Conservation (phyloP, 129 eudicot species). For the Flaveria brownii region DNA sequence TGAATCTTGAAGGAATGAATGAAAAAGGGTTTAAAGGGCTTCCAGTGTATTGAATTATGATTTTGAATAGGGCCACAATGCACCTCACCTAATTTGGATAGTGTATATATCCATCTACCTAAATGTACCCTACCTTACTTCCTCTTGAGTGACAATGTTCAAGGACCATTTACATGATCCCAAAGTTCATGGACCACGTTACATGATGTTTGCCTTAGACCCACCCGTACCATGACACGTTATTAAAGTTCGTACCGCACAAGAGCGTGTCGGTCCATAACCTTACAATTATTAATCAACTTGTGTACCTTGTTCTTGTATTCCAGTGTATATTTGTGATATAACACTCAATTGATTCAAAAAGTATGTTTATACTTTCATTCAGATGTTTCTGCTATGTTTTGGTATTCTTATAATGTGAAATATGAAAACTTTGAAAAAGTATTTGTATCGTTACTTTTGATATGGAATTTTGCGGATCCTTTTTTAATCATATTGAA, state of each 20-base stretch:
- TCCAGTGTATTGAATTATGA: slow-evolving; percentile 25
- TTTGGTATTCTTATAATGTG: too few relatives aligned
- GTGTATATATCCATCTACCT: slow-evolving; percentile 27
- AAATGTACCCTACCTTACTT: slow-evolving; percentile 18
- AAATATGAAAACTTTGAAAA: background rate
- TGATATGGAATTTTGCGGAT: background rate
- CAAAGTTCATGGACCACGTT: background rate
- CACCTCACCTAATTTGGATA: slow-evolving; percentile 25
- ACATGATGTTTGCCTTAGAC: background rate
- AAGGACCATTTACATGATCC: slow-evolving; percentile 15
- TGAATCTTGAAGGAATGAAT: slow-evolving; percentile 30
- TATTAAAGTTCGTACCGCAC: background rate
- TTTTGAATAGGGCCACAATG: slow-evolving; percentile 33
- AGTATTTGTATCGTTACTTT: background rate
- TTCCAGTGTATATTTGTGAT: background rate
- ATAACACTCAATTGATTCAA: background rate
- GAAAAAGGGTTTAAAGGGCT: background rate
- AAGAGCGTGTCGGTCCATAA: background rate
- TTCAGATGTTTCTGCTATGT: too few relatives aligned
- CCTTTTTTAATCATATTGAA: too few relatives aligned
- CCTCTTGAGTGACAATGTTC: slow-evolving; percentile 15
- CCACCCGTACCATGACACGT: slow-evolving; percentile 9
- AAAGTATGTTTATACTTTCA: background rate
- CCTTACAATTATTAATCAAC: background rate
- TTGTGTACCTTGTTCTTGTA: background rate